These are phyloP conservation scores for Ricinus communis DNA, from an alignment of 345 rosid species.

Conservation along the genomic window DNA sequence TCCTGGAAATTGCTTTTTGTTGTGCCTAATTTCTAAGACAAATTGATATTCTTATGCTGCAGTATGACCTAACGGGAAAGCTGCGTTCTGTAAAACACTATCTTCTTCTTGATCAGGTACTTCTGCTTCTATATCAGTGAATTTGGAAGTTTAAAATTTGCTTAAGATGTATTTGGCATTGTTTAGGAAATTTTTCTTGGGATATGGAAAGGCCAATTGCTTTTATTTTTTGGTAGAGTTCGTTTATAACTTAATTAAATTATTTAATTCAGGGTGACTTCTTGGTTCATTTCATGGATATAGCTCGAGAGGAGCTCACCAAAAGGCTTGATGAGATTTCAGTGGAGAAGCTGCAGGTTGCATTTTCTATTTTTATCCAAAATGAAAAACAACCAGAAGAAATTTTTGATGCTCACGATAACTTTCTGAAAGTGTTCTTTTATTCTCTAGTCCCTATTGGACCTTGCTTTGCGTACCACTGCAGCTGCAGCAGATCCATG, in stretches of 20 bases:
- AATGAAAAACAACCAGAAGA: neutral
- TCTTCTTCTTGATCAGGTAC: conserved; percentile 98
- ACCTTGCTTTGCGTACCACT: conserved; percentile 91
- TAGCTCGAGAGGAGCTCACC: conserved; percentile 85
- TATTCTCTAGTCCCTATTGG: conserved; percentile 73
- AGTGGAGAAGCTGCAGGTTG: conserved; percentile 92
- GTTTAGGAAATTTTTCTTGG: neutral
- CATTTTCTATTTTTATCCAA: conserved; percentile 10
- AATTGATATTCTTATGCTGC: conserved; percentile 20
- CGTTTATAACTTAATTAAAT: neutral
- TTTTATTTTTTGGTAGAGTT: neutral
- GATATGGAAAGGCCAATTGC: neutral
- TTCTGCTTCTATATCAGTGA: neutral
- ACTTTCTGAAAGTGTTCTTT: conserved; percentile 18
- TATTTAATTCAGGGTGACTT: conserved; percentile 74
- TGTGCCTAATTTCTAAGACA: conserved; percentile 16
- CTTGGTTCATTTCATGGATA: conserved; percentile 97
- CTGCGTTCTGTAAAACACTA: conserved; percentile 88
- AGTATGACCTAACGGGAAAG: conserved; percentile 94
- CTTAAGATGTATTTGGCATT: neutral
- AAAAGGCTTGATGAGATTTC: conserved; percentile 80
- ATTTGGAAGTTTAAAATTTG: neutral
- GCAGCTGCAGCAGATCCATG: conserved; percentile 98
- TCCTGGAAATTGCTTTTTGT: conserved; percentile 12
- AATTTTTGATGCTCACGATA: conserved; percentile 3